Percentiles rank a stretch among this genome's conserved stretches.
These are phyloP conservation scores for Sarocladiaceae sp. DNA, from an alignment of 2,329 filamentous ascomycete species.

Conservation along the genomic window DNA sequence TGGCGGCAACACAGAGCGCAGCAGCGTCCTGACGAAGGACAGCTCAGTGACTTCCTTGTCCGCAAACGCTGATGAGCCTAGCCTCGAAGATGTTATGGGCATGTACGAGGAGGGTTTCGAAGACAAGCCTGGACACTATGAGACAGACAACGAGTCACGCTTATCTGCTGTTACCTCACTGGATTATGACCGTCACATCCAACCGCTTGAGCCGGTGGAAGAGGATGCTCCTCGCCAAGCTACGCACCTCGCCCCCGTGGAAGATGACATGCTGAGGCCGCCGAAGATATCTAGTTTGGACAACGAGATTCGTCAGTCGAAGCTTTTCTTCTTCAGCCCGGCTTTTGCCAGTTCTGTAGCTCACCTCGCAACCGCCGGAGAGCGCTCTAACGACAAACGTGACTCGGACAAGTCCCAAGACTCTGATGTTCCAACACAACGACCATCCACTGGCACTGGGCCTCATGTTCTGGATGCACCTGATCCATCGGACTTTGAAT, in stretches of 20 bases:
- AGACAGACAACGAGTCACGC: constrained; percentile 25
- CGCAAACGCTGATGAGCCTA: constrained; percentile 49
- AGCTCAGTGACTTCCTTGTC: constrained; percentile 67
- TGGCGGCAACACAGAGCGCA: constrained; percentile 69
- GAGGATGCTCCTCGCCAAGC: not conserved
- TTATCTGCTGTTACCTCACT: not conserved
- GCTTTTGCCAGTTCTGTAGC: constrained; percentile 36
- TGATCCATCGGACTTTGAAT: not conserved
- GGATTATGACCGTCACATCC: constrained; percentile 23
- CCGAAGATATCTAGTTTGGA: constrained; percentile 26
- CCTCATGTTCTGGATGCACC: not conserved
- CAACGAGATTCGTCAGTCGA: constrained; percentile 34
- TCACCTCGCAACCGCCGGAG: constrained; percentile 24
- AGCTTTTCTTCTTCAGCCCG: constrained; percentile 34
- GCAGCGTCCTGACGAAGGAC: constrained; percentile 74
- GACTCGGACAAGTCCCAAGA: constrained; percentile 49
- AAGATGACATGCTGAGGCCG: constrained; percentile 16
- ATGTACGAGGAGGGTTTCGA: constrained; percentile 63
- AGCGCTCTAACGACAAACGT: constrained; percentile 30
- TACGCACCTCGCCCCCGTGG: not conserved
- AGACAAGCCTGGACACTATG: constrained; percentile 25
- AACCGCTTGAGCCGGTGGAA: constrained; percentile 17
- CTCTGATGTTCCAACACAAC: constrained; percentile 16
- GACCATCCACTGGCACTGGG: not conserved
- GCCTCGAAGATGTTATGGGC: constrained; percentile 65